These are phyloP conservation scores for Sicyos baderoa DNA, from an alignment of 306 rosid genomes.

Conservation along the genomic window DNA sequence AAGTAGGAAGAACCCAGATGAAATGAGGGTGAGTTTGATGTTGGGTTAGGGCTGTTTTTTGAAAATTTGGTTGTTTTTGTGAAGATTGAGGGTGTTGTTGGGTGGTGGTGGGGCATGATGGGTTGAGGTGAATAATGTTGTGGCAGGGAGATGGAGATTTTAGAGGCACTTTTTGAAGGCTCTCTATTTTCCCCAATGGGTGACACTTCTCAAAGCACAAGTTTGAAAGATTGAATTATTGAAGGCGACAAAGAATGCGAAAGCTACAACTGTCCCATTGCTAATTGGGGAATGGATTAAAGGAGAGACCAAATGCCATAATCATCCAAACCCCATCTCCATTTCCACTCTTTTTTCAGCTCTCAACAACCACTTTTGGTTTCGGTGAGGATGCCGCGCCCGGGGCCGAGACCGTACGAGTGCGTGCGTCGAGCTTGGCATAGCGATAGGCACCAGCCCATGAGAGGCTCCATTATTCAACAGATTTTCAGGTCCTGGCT, in stretches of 20 bases:
- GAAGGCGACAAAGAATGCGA: slow-evolving; percentile 42
- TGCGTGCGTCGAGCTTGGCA: slow-evolving; percentile 98
- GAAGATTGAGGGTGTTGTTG: too few relatives aligned
- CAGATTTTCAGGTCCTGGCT: slow-evolving; percentile 90
- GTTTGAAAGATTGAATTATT: slow-evolving; percentile 51
- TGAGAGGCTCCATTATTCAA: slow-evolving; percentile 83
- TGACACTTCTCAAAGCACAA: slow-evolving; percentile 18
- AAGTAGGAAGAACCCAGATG: too few relatives aligned
- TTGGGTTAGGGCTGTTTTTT: too few relatives aligned
- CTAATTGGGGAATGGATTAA: slow-evolving; percentile 31
- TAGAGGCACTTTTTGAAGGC: slow-evolving; percentile 41
- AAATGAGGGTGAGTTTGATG: too few relatives aligned
- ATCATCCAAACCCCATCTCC: slow-evolving; percentile 49
- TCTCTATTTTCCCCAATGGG: slow-evolving; percentile 33
- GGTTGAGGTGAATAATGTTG: too few relatives aligned
- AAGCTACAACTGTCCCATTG: slow-evolving; percentile 47
- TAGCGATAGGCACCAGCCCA: slow-evolving; percentile 89
- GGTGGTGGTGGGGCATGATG: too few relatives aligned
- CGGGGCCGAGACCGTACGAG: slow-evolving; percentile 99
- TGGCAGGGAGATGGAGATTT: slow-evolving; percentile 26
- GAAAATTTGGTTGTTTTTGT: too few relatives aligned
- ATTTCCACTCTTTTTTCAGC: background rate
- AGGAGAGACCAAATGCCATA: slow-evolving; percentile 17
- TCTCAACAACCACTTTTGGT: slow-evolving; percentile 19
- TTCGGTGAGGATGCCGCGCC: slow-evolving; percentile 67